These are phyloP conservation scores for Cladophialophora immunda DNA, from an alignment of 2,329 filamentous ascomycete species.

Conservation along the genomic window DNA sequence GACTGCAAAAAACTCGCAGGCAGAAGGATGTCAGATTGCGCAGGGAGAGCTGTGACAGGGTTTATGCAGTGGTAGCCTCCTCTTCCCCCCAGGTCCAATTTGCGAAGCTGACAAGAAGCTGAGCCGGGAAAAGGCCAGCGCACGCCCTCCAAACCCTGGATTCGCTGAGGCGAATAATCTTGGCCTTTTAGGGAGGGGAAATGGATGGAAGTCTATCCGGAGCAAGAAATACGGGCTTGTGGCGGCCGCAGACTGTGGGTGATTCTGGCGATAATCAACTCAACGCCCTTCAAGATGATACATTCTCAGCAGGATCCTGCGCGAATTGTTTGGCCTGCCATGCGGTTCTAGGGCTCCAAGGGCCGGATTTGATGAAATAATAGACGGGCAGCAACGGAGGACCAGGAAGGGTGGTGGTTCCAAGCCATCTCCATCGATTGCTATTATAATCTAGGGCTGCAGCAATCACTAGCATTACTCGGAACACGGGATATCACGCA, in stretches of 20 bases:
- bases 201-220: background rate
- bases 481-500: background rate
- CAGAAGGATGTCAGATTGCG: constrained; percentile 24
- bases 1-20: constrained; percentile 6
- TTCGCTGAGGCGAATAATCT: constrained; percentile 1
- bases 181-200: background rate
- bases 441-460: constrained; percentile 19
- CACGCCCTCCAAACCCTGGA: background rate
- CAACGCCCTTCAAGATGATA: background rate
- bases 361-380: background rate
- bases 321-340: background rate
- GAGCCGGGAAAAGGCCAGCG: constrained; percentile 10
- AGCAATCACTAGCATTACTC: constrained; percentile 10
- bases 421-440: background rate
- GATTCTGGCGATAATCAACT: background rate
- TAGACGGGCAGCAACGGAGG: background rate
- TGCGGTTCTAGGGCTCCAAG: background rate
- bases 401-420: background rate
- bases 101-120: constrained; percentile 27
- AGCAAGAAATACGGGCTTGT: background rate
- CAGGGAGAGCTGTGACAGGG: constrained; percentile 19
- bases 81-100: constrained; percentile 16
- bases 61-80: constrained; percentile 9
- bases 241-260: background rate
- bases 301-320: background rate